These are phyloP conservation scores for Curvularia hawaiiensis DNA, from an alignment of 2,329 filamentous ascomycete genomes.

Conservation along the genomic window DNA sequence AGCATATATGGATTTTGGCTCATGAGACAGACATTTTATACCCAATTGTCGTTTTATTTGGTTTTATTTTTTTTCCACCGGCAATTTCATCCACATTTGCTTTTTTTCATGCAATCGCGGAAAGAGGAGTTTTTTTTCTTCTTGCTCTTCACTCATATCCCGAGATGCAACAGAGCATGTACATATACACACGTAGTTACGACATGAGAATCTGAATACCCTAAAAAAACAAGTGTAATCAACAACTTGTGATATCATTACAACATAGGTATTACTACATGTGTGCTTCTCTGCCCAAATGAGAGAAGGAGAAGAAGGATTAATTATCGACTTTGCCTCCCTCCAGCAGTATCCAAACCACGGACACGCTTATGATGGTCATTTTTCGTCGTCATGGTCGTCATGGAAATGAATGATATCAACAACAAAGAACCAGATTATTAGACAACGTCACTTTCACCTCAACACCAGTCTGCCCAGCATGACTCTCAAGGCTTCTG, in stretches of 20 bases:
- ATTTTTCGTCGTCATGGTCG: neutral
- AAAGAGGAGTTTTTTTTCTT: no score
- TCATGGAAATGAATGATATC: neutral
- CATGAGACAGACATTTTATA: no score
- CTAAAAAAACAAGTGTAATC: neutral
- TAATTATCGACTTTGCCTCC: neutral
- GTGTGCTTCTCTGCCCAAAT: neutral
- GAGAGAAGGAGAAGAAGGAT: neutral
- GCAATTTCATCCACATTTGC: no score
- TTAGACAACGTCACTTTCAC: conserved; percentile 12
- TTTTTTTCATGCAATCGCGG: no score
- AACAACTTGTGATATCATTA: neutral
- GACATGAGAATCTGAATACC: neutral
- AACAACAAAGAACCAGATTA: neutral
- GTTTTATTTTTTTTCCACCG: no score
- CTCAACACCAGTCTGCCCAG: conserved; percentile 48
- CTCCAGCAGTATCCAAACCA: neutral
- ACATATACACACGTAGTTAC: neutral
- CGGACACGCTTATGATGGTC: neutral
- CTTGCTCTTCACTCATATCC: no score
- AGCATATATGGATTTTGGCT: no score
- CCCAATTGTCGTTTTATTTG: no score
- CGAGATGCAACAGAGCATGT: no score
- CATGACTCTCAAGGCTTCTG: conserved; percentile 48
- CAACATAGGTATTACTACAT: neutral